A percentile compares a stretch with the other conserved stretches of the same genome.
phyloP scores from a whole-genome alignment of 768 basidiomycete species.

The Termitomyces sp. region DNA sequence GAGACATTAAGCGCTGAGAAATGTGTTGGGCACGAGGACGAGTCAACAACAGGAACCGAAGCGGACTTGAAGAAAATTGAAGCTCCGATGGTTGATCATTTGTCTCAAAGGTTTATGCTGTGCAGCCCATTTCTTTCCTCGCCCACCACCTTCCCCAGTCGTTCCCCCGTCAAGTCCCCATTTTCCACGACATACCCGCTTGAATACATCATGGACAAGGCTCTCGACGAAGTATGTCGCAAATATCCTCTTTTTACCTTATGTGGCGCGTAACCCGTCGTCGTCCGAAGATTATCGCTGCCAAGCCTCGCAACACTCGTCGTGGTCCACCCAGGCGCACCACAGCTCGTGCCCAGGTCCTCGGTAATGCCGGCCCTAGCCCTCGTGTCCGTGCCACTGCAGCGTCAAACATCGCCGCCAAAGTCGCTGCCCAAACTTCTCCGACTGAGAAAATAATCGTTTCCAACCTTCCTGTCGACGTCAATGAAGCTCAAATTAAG shows the following conservation, averaged over 20 bases:
- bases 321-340: conserved; percentile 36
- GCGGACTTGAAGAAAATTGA: conserved; percentile 26
- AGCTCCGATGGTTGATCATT: conserved; percentile 33
- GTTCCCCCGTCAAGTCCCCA: conserved; percentile 16
- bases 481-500: conserved; percentile 91
- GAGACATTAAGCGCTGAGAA: conserved; percentile 27
- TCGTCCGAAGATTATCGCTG: conserved; percentile 54
- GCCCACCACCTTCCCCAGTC: conserved; percentile 18
- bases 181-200: conserved; percentile 10
- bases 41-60: conserved; percentile 12
- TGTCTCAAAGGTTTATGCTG: conserved; percentile 15
- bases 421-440: conserved; percentile 34
- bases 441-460: conserved; percentile 90
- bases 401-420: conserved; percentile 28
- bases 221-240: conserved; percentile 70
- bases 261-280: conserved; percentile 19
- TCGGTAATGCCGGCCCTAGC: conserved; percentile 46
- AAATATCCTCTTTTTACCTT: conserved; percentile 8
- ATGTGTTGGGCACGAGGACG: conserved; percentile 3
- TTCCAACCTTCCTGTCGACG: conserved; percentile 88
- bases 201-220: conserved; percentile 61
- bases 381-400: conserved; percentile 50
- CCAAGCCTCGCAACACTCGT: conserved; percentile 50
- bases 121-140: conserved; percentile 4
- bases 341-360: conserved; percentile 50